A percentile compares a stretch with the other conserved stretches of the same genome.
phyloP scores from a whole-genome alignment of 139 green algal species.

The Spirogloea muscicola region DNA sequence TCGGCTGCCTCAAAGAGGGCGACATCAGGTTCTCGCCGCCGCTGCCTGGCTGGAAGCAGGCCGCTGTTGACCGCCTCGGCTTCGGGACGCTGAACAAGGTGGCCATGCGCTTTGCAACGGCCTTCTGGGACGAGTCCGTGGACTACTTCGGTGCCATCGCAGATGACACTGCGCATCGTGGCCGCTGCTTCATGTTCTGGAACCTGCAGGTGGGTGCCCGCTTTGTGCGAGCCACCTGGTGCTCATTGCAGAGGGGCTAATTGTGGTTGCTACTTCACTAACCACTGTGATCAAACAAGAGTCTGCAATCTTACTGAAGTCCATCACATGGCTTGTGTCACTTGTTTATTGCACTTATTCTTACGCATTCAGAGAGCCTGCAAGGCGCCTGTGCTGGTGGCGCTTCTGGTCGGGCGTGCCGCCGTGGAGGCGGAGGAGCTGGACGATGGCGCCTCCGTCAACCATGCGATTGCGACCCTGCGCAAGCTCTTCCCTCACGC shows the following conservation, averaged over 20 bases:
- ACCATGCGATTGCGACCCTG: no score
- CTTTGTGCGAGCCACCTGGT: no score
- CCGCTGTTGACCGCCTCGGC: conserved; percentile 64
- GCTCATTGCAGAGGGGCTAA: no score
- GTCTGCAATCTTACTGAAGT: no score
- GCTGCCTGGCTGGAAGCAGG: conserved; percentile 69
- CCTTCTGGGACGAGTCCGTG: conserved; percentile 66
- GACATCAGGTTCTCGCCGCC: conserved; percentile 66
- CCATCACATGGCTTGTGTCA: no score
- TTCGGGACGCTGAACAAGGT: conserved; percentile 86
- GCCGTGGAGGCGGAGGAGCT: conserved; percentile 5
- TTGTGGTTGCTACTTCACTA: no score
- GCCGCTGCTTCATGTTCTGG: conserved; percentile 82
- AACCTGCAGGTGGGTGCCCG: no score
- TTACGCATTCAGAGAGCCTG: no score
- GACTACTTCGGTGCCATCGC: conserved; percentile 76
- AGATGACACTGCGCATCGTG: conserved; percentile 47
- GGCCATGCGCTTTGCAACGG: conserved; percentile 70
- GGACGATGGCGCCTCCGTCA: conserved; percentile 7
- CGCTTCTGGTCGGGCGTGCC: conserved; percentile 26
- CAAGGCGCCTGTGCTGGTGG: conserved; percentile 25
- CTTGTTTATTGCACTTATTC: no score
- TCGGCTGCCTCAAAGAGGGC: conserved; percentile 51
- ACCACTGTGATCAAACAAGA: no score
- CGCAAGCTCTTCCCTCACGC: no score